Percentiles rank a stretch among this genome's conserved stretches.
Evolutionary conservation across 129 eudicot species (phyloP).

Genomic region (Silybum marianum): DNA sequence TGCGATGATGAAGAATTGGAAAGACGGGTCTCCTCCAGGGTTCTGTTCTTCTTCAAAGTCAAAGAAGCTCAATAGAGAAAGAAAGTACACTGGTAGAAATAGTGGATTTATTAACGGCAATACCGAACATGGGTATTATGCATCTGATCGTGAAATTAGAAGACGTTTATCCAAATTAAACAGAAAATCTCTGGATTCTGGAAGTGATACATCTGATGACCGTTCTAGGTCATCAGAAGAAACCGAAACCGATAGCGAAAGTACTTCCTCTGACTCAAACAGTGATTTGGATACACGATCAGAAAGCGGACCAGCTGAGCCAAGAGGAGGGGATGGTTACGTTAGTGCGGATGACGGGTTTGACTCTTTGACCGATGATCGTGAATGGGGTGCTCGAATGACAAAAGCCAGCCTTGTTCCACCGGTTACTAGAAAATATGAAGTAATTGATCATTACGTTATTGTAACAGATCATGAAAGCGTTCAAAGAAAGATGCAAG

Average conservation of each 20-base stretch:
- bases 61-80: slow-evolving; percentile 65
- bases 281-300: slow-evolving; percentile 59
- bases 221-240: slow-evolving; percentile 69
- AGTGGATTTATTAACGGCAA: slow-evolving; percentile 51
- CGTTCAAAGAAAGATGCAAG: slow-evolving; percentile 86
- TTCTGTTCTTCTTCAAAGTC: slow-evolving; percentile 55
- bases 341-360: slow-evolving; percentile 61
- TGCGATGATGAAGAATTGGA: slow-evolving; percentile 64
- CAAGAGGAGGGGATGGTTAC: slow-evolving; percentile 45
- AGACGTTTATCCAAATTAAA: slow-evolving; percentile 72
- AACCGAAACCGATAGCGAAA: slow-evolving; percentile 56
- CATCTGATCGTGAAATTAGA: slow-evolving; percentile 80
- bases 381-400: slow-evolving; percentile 99
- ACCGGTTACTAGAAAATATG: slow-evolving; percentile 94
- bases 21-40: slow-evolving; percentile 80
- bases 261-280: slow-evolving; percentile 60
- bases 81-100: slow-evolving; percentile 57
- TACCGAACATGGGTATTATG: slow-evolving; percentile 57
- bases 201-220: slow-evolving; percentile 81
- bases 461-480: slow-evolving; percentile 87
- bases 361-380: slow-evolving; percentile 67
- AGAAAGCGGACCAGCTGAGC: slow-evolving; percentile 48
- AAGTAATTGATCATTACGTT: slow-evolving; percentile 86
- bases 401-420: slow-evolving; percentile 97
- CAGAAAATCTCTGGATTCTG: slow-evolving; percentile 60